A percentile compares a stretch with the other conserved stretches of the same genome.
Conservation (phyloP, 2,329 filamentous ascomycete genomes). For the Sarocladium kiliense region DNA sequence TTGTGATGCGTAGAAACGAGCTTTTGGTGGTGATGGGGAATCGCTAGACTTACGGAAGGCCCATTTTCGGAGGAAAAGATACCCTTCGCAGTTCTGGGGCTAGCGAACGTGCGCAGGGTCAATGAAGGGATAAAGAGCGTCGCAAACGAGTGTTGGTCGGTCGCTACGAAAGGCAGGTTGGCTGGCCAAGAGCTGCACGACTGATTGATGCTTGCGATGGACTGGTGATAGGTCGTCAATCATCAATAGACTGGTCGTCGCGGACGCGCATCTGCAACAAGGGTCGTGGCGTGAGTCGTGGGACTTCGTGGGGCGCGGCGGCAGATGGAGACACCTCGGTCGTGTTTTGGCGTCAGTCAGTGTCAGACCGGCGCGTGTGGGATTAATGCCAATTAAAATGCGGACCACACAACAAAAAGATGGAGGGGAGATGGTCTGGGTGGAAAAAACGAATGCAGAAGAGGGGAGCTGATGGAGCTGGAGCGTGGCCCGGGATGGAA, state of each 20-base stretch:
- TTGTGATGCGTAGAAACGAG: slow-evolving; percentile 10
- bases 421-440: neutral
- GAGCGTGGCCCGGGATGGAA: neutral
- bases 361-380: neutral
- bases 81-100: neutral
- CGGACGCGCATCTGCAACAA: neutral
- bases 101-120: slow-evolving; percentile 12
- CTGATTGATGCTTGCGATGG: neutral
- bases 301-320: slow-evolving; percentile 7
- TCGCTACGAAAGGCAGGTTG: neutral
- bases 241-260: neutral
- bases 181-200: neutral
- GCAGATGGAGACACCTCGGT: slow-evolving; percentile 3
- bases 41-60: slow-evolving; percentile 38
- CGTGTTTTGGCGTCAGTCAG: slow-evolving; percentile 1
- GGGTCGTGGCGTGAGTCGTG: neutral
- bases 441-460: neutral
- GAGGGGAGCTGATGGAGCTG: neutral
- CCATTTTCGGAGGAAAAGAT: slow-evolving; percentile 27
- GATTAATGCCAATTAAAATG: neutral
- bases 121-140: neutral
- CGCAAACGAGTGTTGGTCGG: neutral
- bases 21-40: slow-evolving; percentile 2
- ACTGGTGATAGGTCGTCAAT: neutral
- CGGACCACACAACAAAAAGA: neutral